A percentile compares a stretch with the other conserved stretches of the same genome.
These are phyloP conservation scores for Tetracladium maxilliforme DNA, from an alignment of 2,329 filamentous ascomycete genomes.

Conservation along the genomic window DNA sequence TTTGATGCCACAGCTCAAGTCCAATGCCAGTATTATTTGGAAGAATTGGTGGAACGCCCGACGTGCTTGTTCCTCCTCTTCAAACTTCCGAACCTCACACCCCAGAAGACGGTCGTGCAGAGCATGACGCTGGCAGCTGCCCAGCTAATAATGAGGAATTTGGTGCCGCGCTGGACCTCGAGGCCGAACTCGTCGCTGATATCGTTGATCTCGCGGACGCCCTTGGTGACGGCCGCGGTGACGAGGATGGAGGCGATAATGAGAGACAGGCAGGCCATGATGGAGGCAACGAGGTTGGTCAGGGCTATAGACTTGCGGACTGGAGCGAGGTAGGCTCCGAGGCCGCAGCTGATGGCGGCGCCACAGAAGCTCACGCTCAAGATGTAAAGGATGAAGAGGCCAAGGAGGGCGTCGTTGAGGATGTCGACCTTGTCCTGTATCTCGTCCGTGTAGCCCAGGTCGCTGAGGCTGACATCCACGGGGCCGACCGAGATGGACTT, in stretches of 20 bases:
- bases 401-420: conserved; percentile 30
- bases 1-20: too few relatives aligned
- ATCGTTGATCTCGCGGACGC: conserved; percentile 27
- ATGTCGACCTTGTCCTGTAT: conserved; percentile 36
- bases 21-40: too few relatives aligned
- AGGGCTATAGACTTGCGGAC: conserved; percentile 25
- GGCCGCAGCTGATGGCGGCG: conserved; percentile 28
- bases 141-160: conserved; percentile 46
- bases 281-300: conserved; percentile 1
- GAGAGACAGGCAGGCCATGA: conserved; percentile 40
- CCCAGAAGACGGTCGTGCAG: conserved; percentile 12
- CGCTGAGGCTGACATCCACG: conserved; percentile 26
- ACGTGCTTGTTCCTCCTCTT: conserved; percentile 5
- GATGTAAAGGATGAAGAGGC: conserved; percentile 43
- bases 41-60: too few relatives aligned
- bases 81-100: conserved; percentile 11
- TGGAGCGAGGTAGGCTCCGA: conserved; percentile 24
- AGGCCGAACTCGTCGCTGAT: conserved; percentile 14
- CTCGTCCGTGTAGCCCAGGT: conserved; percentile 39
- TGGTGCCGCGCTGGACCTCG: conserved; percentile 26
- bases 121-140: conserved; percentile 31
- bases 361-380: conserved; percentile 37
- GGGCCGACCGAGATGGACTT: conserved; percentile 26
- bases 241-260: conserved; percentile 64
- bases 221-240: conserved; percentile 43